Conservation (phyloP, 768 basidiomycete species). For the Mycena crocata region DNA sequence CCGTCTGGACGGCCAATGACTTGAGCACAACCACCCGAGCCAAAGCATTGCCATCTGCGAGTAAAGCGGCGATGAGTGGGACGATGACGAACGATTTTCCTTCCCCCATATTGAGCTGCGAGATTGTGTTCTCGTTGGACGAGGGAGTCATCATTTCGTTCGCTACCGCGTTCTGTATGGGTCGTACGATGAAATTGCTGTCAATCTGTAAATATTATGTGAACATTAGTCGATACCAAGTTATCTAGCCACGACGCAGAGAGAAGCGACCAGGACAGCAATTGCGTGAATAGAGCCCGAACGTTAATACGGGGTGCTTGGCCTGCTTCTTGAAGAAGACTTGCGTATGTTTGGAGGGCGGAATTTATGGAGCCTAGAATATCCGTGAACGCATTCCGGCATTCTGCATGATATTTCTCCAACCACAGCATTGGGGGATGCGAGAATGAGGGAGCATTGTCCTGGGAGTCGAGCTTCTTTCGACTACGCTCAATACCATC, state of each 20-base stretch:
- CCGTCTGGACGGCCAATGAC: conserved; percentile 59
- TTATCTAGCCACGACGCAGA: conserved; percentile 43
- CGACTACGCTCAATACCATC: conserved; percentile 10
- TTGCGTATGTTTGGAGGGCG: not conserved
- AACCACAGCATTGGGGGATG: not conserved
- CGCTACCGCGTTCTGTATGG: conserved; percentile 47
- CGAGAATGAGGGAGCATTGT: not conserved
- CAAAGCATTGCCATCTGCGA: conserved; percentile 57
- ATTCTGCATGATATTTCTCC: not conserved
- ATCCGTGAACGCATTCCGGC: conserved; percentile 7
- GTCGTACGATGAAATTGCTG: conserved; percentile 52
- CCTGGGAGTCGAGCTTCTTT: conserved; percentile 12
- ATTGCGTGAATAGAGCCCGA: conserved; percentile 48
- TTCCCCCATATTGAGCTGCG: conserved; percentile 72
- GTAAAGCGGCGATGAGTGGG: conserved; percentile 52
- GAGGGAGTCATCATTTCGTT: conserved; percentile 50
- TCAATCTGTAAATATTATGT: conserved; percentile 60
- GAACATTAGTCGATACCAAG: no score
- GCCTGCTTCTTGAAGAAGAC: not conserved
- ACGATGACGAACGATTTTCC: conserved; percentile 68
- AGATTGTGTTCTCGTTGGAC: conserved; percentile 47
- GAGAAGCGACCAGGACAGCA: conserved; percentile 29
- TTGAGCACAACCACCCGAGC: conserved; percentile 64
- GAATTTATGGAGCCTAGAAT: not conserved
- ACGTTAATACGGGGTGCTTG: conserved; percentile 45